Evolutionary conservation across 148 eudicot species (phyloP).

Genomic region (Rhododendron vialii): DNA sequence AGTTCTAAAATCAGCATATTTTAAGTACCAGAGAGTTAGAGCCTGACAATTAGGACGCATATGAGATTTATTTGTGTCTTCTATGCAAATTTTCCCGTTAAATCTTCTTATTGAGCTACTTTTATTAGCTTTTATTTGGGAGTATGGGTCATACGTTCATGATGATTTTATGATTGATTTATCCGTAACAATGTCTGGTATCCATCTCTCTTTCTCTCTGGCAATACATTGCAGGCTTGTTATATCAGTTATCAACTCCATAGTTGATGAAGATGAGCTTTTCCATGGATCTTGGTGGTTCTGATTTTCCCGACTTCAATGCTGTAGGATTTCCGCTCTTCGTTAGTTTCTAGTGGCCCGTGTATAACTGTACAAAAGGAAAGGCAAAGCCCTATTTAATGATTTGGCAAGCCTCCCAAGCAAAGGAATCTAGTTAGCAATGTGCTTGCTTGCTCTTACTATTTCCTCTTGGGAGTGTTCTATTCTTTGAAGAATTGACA

Average conservation of each 20-base stretch:
- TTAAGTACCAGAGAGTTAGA: too few relatives aligned
- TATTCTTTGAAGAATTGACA: neutral
- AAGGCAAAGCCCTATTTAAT: neutral
- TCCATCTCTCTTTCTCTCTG: neutral
- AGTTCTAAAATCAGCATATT: neutral
- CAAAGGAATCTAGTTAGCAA: neutral
- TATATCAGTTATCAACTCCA: conserved; percentile 44
- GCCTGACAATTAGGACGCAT: neutral
- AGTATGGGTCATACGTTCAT: neutral
- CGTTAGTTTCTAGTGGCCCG: neutral
- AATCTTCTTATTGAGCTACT: neutral
- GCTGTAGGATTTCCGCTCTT: neutral
- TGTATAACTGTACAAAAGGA: neutral
- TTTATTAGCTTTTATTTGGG: neutral
- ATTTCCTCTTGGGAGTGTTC: neutral
- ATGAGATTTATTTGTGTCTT: neutral
- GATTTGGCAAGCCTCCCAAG: neutral
- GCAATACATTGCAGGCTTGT: conserved; percentile 58
- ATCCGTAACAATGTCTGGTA: neutral
- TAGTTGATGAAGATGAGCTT: conserved; percentile 64
- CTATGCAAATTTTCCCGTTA: neutral
- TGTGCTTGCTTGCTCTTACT: neutral
- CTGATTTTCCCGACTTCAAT: conserved; percentile 17
- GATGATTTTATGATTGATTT: neutral
- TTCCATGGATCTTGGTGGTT: conserved; percentile 41